Conservation (phyloP, 1,284 basidiomycete genomes). For the Sporisorium scitamineum region DNA sequence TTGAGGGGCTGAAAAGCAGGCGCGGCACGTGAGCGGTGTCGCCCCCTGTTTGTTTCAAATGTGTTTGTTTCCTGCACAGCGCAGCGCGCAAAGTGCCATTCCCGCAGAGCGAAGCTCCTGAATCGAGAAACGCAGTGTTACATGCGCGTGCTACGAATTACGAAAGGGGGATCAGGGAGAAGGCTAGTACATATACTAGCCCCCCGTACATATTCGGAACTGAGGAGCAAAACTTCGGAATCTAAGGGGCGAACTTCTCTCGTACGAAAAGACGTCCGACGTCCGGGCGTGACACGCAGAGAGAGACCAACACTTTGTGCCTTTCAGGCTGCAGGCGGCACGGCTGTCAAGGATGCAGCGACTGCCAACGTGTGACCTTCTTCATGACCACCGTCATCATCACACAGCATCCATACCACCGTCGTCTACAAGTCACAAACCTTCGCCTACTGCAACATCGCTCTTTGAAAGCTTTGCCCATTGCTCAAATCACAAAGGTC, state of each 20-base stretch:
- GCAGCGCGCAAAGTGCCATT: background rate
- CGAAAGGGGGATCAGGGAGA: too few species aligned
- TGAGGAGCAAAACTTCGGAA: too few species aligned
- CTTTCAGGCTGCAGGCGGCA: slow-evolving; percentile 2
- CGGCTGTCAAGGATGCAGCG: background rate
- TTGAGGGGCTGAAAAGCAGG: too few species aligned
- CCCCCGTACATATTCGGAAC: too few species aligned
- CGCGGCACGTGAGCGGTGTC: slow-evolving; percentile 18
- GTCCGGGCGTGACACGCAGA: too few species aligned
- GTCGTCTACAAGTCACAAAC: too few species aligned
- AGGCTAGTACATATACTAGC: too few species aligned
- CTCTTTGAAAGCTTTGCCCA: background rate
- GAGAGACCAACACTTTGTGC: slow-evolving; percentile 36
- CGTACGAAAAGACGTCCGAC: too few species aligned
- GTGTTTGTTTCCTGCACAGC: background rate
- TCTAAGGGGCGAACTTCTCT: too few species aligned
- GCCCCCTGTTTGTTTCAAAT: background rate
- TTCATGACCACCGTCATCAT: background rate
- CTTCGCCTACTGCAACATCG: background rate
- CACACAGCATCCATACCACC: background rate
- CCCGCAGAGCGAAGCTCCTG: slow-evolving; percentile 24
- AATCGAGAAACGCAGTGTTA: slow-evolving; percentile 5
- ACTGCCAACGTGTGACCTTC: too few species aligned
- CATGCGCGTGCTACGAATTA: too few species aligned
- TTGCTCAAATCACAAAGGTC: too few species aligned